Percentiles rank a stretch among this genome's conserved stretches.
phyloP scores from a whole-genome alignment of 495 filamentous ascomycete genomes.

The Xylaria castorea region DNA sequence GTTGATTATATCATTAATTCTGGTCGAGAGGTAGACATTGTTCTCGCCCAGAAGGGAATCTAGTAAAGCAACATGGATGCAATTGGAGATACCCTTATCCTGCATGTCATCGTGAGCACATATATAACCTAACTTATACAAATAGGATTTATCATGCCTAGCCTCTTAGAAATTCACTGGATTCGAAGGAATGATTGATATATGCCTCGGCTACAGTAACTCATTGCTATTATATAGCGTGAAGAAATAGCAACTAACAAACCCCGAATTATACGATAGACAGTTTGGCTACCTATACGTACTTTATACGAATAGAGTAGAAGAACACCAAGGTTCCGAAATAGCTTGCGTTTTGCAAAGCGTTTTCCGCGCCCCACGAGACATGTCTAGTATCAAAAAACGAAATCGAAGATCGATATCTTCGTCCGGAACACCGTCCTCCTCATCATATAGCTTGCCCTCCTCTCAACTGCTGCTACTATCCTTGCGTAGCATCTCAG shows the following conservation, averaged over 20 bases:
- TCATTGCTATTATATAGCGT: background rate
- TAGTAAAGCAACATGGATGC: background rate
- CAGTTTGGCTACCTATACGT: background rate
- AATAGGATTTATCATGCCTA: background rate
- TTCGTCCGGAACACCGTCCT: background rate
- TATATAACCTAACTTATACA: background rate
- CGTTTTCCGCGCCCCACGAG: background rate
- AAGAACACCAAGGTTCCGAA: background rate
- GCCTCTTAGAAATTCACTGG: background rate
- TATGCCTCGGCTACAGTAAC: background rate
- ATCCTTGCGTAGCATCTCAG: conserved; percentile 73
- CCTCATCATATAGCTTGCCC: background rate
- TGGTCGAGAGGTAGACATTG: background rate
- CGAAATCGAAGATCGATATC: background rate
- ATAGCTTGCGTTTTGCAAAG: background rate
- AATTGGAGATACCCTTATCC: background rate
- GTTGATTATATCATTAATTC: background rate
- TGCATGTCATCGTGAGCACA: background rate
- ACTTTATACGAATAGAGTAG: background rate
- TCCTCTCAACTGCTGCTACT: conserved; percentile 30
- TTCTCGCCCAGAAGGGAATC: background rate
- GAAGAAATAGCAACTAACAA: background rate
- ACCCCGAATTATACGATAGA: background rate
- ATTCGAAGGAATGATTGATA: background rate
- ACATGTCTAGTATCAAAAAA: background rate